Conservation (phyloP, 257 asterid genomes). For the Capsicum rhomboideum region DNA sequence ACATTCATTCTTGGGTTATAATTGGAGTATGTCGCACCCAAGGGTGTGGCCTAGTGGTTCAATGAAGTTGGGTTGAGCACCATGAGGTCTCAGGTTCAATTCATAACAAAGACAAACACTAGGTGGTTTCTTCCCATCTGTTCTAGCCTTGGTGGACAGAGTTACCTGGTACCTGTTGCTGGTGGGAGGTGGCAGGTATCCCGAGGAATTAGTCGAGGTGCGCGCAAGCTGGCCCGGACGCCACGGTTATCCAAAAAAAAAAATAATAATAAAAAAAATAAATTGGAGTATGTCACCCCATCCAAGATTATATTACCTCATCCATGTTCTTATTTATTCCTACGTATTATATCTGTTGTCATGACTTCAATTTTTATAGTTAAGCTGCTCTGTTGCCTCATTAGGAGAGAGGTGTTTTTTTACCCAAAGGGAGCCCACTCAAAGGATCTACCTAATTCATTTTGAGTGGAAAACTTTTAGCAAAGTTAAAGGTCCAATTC, state of each 20-base stretch:
- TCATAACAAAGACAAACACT: too few species aligned
- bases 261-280: too few species aligned
- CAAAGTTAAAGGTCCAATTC: not conserved
- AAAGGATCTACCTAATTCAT: not conserved
- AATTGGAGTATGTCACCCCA: not conserved
- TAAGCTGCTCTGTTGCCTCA: not conserved
- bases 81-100: too few species aligned
- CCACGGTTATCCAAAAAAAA: too few species aligned
- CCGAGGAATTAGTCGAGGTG: too few species aligned
- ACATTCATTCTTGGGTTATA: not conserved
- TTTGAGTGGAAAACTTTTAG: not conserved
- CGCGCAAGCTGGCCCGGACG: too few species aligned
- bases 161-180: too few species aligned
- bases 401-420: not conserved
- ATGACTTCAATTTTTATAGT: not conserved
- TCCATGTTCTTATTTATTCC: not conserved
- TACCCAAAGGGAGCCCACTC: not conserved
- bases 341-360: not conserved
- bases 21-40: not conserved
- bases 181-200: too few species aligned
- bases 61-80: too few species aligned
- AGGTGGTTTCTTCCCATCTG: too few species aligned
- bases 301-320: not conserved
- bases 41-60: too few species aligned
- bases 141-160: too few species aligned